Conservation (phyloP, 345 rosid species). For the Populus simonii region DNA sequence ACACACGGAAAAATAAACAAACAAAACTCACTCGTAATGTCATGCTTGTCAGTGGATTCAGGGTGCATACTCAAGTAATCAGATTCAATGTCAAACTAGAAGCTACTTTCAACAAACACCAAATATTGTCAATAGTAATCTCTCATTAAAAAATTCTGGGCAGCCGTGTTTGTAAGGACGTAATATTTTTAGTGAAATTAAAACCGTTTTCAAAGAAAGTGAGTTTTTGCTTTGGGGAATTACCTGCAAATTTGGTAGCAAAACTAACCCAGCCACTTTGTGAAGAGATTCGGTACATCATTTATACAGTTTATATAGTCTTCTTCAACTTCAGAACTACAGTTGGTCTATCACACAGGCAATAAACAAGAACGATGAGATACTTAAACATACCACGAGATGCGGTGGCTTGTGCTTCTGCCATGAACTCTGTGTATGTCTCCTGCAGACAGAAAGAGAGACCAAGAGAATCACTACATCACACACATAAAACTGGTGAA, state of each 20-base stretch:
- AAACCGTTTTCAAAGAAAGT: background rate
- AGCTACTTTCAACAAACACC: background rate
- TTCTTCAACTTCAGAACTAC: background rate
- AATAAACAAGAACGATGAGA: background rate
- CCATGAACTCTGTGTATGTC: constrained; percentile 43
- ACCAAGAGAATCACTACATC: background rate
- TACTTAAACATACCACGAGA: constrained; percentile 33
- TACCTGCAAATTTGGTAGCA: background rate
- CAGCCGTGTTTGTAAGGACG: background rate
- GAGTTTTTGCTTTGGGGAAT: background rate
- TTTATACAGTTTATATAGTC: too few species aligned
- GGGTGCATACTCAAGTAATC: background rate
- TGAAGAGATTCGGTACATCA: background rate
- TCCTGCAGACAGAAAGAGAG: constrained; percentile 26
- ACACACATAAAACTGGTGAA: background rate
- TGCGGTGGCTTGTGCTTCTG: constrained; percentile 38
- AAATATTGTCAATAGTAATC: background rate
- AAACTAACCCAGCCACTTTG: too few species aligned
- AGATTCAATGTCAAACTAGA: background rate
- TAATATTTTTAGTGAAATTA: background rate
- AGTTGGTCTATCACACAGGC: background rate
- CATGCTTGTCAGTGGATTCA: background rate
- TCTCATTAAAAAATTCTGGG: too few species aligned
- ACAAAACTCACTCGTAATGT: background rate
- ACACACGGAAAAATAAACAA: background rate